Evolutionary conservation across 352 stramenopile genomes (phyloP), one percentile per base, ranked within the genome.

Genomic region (Pythium myriotylum): DNA sequence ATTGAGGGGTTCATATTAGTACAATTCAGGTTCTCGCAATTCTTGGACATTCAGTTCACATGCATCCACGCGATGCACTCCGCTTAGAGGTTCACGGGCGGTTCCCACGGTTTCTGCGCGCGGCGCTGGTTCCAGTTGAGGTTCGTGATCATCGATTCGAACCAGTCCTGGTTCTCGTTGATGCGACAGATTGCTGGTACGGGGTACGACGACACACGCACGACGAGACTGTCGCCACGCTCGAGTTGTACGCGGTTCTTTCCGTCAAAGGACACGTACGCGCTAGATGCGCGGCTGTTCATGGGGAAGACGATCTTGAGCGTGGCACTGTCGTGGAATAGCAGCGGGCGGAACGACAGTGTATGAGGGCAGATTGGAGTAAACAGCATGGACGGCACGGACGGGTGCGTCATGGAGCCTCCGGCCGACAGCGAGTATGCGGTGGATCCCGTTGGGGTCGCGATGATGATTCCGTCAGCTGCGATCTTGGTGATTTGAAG

Each of bases 301-400:
- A 86, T 80, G 6, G 89, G 86, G 40, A 97, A 89, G 39, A 91
- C 80, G 61, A 97, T 95, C 73, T 94, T 94, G 47, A 97, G 69
- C 32, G 81, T 89, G 20, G 88, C 88, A 61, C 88, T 97, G 63
- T 97, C 91, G 54, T 95, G 89, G 72, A 97, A 93, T 10, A 97
- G 77, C 52, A 97, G 77, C 32, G 91, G 91, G 16, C 91, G 86
- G 67, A 97, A 97, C 56, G 90, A 97, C 22, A 99, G 76, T 13
- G 98, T 97, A 77, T 99, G 97, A 1, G 97, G 97, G 69, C 97
- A 99, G 61, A 99, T 99, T 1, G 97, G 97, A 29, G 97, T 99
- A 37, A 99, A 96, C 16, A 99, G 74, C 73, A 99, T 99, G 39
- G 91, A 92, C 26, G 97, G 96, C 49, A 99, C 97, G 0, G 96